Evolutionary conservation across 352 stramenopile species (phyloP).

Genomic region (Phytophthora pini): DNA sequence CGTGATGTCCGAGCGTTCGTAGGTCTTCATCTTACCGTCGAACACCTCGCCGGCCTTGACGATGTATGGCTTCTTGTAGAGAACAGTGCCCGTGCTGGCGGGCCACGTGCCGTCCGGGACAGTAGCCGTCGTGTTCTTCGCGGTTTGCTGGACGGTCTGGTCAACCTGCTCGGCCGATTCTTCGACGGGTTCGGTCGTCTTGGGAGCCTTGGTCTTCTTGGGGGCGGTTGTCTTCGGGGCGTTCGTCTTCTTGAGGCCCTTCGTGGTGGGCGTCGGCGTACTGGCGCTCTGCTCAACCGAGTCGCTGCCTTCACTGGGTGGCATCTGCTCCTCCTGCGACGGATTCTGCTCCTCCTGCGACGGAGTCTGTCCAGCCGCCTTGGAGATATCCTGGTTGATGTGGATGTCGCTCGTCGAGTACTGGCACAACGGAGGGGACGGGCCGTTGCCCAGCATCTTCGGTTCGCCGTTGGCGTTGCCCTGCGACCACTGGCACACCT

Average conservation of each 20-base stretch:
- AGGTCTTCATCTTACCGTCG: not conserved
- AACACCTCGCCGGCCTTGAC: not conserved
- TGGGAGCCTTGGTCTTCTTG: not conserved
- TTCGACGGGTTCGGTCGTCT: not conserved
- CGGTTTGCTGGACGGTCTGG: constrained; percentile 4
- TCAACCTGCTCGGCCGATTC: not conserved
- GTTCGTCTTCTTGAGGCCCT: not conserved
- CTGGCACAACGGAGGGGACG: constrained; percentile 12
- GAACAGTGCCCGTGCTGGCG: not conserved
- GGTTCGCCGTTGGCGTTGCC: not conserved
- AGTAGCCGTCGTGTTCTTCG: constrained; percentile 7
- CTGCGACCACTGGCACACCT: not conserved
- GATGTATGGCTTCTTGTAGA: not conserved
- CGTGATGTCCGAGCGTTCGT: constrained; percentile 1
- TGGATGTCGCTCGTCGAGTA: constrained; percentile 29
- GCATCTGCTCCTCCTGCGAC: not conserved
- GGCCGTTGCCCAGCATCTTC: not conserved
- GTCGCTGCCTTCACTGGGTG: too few relatives aligned
- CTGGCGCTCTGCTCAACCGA: not conserved
- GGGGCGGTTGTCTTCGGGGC: constrained; percentile 8
- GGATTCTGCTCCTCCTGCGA: too few relatives aligned
- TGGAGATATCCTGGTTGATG: constrained; percentile 25
- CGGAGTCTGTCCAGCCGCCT: too few relatives aligned
- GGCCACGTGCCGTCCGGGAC: not conserved
- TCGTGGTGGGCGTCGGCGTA: not conserved